Base-by-base conservation (phyloP, 2,329 filamentous ascomycete species). In the Botryosphaeria dothidea region DNA sequence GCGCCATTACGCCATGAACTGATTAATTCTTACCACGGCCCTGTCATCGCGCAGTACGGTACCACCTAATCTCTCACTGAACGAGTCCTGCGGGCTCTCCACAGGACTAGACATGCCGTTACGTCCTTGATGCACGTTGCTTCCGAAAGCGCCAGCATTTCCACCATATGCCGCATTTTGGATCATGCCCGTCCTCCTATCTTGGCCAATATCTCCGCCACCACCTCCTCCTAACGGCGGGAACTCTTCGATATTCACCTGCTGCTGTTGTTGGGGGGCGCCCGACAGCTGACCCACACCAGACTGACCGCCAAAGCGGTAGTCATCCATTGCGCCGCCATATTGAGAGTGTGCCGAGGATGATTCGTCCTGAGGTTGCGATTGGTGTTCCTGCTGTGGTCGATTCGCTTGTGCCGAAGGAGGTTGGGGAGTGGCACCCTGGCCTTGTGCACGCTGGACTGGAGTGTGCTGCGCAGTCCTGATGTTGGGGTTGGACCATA, bases 201-300 rank as follows among this genome's bases (percentile, higher is more conserved):
- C 82, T 64, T 82, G 81, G 23, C 78, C 80, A 64, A 82, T 74
- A n/a, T 86, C 84, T 54, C 79, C 78, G 52, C 81, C 78, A 21
- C 78, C 75, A 63, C 82, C 83, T 54, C 84, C 82, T 61, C 84
- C 83, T 56, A 88, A 74, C n/a, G 86, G 85, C 66, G 85, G 85
- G 66, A 88, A 88, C 62, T 88, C 86, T 17, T 88, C 85, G 54
- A 86, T 85, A 69, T 83, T 85, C 68, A 82, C 82, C 27, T 84
- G 81, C 68, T 85, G 83, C 46, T 84, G 83, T 36, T 63, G 61
- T 67, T 86, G 84, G 43, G 75, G 76, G 45, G 78, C 77, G 23
- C 79, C 79, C 60, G 81, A 79, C 57, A 85, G 73, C 70, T 84
- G 83, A 58, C 82, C 82, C 62, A 82, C 82, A 41, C 84, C 82